Evolutionary conservation across 768 basidiomycete species (phyloP), one percentile per base, ranked within the genome.

Genomic region (Boletus coccyginus): DNA sequence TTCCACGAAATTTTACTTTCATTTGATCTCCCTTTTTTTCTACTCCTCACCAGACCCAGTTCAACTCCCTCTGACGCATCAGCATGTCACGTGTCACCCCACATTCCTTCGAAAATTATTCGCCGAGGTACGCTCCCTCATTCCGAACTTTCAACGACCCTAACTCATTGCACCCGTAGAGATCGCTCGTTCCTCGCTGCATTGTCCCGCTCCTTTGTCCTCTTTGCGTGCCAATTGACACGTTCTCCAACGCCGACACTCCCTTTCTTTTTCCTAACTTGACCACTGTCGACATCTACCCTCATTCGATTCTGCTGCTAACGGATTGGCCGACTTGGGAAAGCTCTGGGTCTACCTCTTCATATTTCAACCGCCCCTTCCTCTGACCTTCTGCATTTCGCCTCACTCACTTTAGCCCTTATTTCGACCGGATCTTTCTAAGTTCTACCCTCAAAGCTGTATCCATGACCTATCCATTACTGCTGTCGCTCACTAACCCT

Each of bases 21-120:
- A 0, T 52, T 55, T 47, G 36, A 14, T 44, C 11, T 55, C 45
- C 10, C 29, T 46, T 29, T 19, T 8, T 19, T 31, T 24, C 38
- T 17, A 14, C 36, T 35, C 27, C n/a, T 50, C 24, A 33, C 27
- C 32, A 44, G 17, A 38, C 31, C 39, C 36, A 35, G 32, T n/a
- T 47, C 35, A 39, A 51, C 50, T 10, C 41, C 32, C 41, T 53
- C 46, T 5, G 46, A 21, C 41, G 49, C n/a, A 41, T 60, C 59
- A 49, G 39, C 24, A 17, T 33, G 7, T 41, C 31, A 3, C 17
- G 39, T 42, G 1, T 29, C 31, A 24, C 21, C 14, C n/a, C 43
- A 56, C 59, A 31, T 13, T 57, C 65, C 8, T 56, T 68, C 43
- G 29, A 40, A 33, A 42, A 39, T 49, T 59, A 53, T 61, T 53